phyloP scores from a whole-genome alignment of 345 rosid species.

The Eucalyptus tenuipes region DNA sequence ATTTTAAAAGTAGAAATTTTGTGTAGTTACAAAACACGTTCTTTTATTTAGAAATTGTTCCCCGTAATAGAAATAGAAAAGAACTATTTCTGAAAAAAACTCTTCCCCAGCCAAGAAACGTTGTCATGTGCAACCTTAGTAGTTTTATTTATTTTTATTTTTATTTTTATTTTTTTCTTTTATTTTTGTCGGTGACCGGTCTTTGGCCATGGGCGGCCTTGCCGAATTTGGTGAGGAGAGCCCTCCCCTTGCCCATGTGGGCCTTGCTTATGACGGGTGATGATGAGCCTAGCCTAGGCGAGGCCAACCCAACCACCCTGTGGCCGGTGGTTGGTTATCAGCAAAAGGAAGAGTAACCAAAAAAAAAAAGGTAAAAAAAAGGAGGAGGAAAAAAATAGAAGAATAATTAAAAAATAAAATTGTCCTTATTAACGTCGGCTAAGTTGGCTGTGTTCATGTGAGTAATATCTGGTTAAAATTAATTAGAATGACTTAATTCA shows the following conservation, averaged over 20 bases:
- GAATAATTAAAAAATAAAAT: too few species aligned
- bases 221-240: fast-evolving
- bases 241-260: fast-evolving
- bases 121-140: too few species aligned
- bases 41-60: too few species aligned
- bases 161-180: too few species aligned
- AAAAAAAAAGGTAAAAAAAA: fast-evolving
- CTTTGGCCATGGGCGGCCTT: fast-evolving
- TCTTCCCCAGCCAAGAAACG: too few species aligned
- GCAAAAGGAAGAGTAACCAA: fast-evolving
- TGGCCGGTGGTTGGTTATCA: fast-evolving
- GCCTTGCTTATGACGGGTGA: fast-evolving
- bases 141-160: too few species aligned
- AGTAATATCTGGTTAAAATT: too few species aligned
- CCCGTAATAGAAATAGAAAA: too few species aligned
- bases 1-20: too few species aligned
- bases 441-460: fast-evolving
- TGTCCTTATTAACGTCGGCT: fast-evolving
- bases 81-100: too few species aligned
- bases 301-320: fast-evolving
- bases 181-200: fast-evolving
- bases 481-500: fast-evolving
- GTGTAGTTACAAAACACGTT: too few species aligned
- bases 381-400: fast-evolving
- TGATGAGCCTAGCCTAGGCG: fast-evolving